phyloP scores from a whole-genome alignment of 768 basidiomycete genomes.

The Clathrus columnatus region DNA sequence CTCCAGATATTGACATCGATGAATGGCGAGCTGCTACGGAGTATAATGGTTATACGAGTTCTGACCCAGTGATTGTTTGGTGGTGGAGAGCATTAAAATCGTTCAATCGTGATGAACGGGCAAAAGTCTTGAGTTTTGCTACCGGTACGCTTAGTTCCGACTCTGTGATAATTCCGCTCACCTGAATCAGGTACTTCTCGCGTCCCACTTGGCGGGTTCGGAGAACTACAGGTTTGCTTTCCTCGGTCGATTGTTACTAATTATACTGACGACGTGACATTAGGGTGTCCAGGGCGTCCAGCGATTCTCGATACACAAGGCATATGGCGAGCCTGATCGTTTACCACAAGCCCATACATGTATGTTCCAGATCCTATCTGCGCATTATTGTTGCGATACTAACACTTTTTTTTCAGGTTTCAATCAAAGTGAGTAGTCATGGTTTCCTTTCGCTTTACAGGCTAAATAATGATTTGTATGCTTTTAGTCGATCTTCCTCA shows the following conservation, averaged over 20 bases:
- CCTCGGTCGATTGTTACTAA: constrained; percentile 13
- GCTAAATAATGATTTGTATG: constrained; percentile 18
- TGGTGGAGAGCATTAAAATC: constrained; percentile 99
- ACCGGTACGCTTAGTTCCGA: constrained; percentile 31
- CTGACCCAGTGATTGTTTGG: constrained; percentile 95
- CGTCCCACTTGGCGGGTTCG: constrained; percentile 91
- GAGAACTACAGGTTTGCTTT: constrained; percentile 62
- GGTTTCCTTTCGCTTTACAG: not conserved
- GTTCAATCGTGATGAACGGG: constrained; percentile 92
- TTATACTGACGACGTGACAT: not conserved
- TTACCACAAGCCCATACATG: constrained; percentile 88
- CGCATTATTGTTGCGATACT: constrained; percentile 11
- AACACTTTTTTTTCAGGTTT: constrained; percentile 47
- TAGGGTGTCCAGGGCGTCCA: constrained; percentile 88
- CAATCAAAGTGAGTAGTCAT: constrained; percentile 51
- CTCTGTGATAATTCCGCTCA: not conserved
- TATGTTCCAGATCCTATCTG: constrained; percentile 23
- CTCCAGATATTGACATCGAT: constrained; percentile 98
- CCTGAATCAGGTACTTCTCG: constrained; percentile 56
- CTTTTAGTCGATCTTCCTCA: constrained; percentile 69
- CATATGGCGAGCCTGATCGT: constrained; percentile 78
- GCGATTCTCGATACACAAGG: constrained; percentile 91
- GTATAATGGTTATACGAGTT: constrained; percentile 79
- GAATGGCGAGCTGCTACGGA: constrained; percentile 93
- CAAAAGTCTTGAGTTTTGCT: constrained; percentile 95